Evolutionary conservation across 768 basidiomycete species (phyloP), one percentile per base, ranked within the genome.

Genomic region (Megacollybia marginata): DNA sequence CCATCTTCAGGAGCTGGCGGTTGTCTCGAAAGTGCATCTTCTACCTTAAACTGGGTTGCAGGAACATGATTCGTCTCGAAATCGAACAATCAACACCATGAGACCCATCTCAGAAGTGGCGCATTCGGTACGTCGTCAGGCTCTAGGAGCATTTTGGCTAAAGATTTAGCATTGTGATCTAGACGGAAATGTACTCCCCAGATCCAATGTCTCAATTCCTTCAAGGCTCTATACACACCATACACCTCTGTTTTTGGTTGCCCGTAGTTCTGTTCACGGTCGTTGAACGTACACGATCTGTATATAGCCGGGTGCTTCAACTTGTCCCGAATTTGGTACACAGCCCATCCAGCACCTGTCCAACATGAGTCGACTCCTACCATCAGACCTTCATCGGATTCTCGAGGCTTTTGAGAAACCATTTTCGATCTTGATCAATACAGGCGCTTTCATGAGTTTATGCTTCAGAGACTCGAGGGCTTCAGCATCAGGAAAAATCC

Each of bases 231-330:
- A 44, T 61, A 71, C 0, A 71, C 44, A 0, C 70, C 67, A 45
- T 68, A 74, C 0, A 73, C 57, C 50, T 72, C 68, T n/a, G n/a
- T n/a, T n/a, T n/a, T n/a, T n/a, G n/a, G n/a, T 9, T 71, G 69
- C 0, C 65, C 67, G 48, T 71, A 73, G 4, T 58, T 49, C 1
- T 57, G 51, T 52, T 71, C 65, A 0, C 49, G 48, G 0, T 65
- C 54, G 33, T 64, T 71, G 54, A 60, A 69, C 0, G 67, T 68
- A 48, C 64, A 61, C 0, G 65, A 69, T 0, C 68, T 64, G 52
- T 55, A 72, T 0, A 62, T 36, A 0, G 63, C 57, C 0, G 62
- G 66, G 13, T 52, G 52, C 28, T 59, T 56, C 2, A 54, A 54
- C 2, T 52, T 20, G 0, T 63, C 53, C 3, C 49, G 49, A 0